phyloP scores from a whole-genome alignment of 179 eudicot species.

The Nepenthes alata region DNA sequence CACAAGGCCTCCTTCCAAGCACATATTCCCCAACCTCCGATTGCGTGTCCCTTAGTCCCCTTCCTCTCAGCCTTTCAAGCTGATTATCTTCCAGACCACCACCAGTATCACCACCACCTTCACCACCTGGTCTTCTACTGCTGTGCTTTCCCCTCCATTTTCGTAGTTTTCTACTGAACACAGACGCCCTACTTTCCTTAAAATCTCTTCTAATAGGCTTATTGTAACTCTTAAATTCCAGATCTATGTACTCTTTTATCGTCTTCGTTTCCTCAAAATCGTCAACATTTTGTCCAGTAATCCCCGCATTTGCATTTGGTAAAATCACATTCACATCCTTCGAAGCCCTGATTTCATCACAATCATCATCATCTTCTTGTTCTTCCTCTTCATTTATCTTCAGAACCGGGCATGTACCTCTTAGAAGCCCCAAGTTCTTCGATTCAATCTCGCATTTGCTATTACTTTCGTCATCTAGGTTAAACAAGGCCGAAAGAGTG shows the following conservation, averaged over 20 bases:
- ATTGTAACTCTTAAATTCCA: conserved; percentile 31
- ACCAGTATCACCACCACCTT: not conserved
- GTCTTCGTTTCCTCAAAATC: conserved; percentile 40
- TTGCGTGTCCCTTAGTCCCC: conserved; percentile 18
- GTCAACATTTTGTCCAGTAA: conserved; percentile 13
- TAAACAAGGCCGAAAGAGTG: conserved; percentile 34
- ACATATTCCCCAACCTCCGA: conserved; percentile 30
- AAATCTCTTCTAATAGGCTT: conserved; percentile 22
- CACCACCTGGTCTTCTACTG: conserved; percentile 5
- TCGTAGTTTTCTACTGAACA: conserved; percentile 32
- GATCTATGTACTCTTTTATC: conserved; percentile 79
- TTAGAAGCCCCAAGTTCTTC: conserved; percentile 28
- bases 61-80: conserved; percentile 8
- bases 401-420: conserved; percentile 15
- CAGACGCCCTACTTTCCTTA: conserved; percentile 43
- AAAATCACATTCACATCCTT: conserved; percentile 8
- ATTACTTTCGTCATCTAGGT: conserved; percentile 25
- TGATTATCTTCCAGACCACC: conserved; percentile 16
- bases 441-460: conserved; percentile 22
- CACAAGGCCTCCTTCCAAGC: conserved; percentile 38
- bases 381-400: conserved; percentile 12
- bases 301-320: conserved; percentile 7
- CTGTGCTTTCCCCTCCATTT: conserved; percentile 41
- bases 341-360: conserved; percentile 33
- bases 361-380: conserved; percentile 7